Base-by-base conservation (phyloP, 805 yeast genomes). In the Wickerhamiella brachini region DNA sequence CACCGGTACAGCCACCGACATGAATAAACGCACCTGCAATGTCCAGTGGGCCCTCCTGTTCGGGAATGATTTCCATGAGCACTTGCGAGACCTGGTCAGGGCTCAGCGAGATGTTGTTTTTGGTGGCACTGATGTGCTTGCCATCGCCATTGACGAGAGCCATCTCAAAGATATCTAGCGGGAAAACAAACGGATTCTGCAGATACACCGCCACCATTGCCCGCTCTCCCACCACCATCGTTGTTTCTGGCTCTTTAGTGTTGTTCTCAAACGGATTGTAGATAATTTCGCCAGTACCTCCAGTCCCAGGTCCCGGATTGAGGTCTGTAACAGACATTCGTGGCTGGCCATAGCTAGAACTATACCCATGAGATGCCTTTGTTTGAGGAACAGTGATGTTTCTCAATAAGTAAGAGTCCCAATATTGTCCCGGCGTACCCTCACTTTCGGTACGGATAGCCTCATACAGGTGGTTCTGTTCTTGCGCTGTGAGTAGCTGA, bases 131-230 rank as follows among this genome's bases (percentile, higher is more conserved):
- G 2, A 64, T 51, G 15, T 34, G 18, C 18, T 54, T 53, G 7
- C 54, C 59, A 3, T 54, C 54, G 3, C 54, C 52, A 21, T 62
- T 53, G 4, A 65, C 58, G 9, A 67, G 53, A 4, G 48, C 44
- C 23, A 65, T 48, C 48, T 66, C 62, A 18, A 71, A 69, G 5
- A 89, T 67, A 39, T 77, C 80, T 13, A 89, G 68, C 43, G 82
- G 86, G 64, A 85, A 86, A 5, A 77, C 76, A 66, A 79, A 86
- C 8, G 95, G 95, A 62, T 90, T 90, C 60, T 83, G 88, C 8
- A 89, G 59, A 2, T 71, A 67, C 1, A 85, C 67, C 5, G 69
- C 62, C 17, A 84, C 68, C 51, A 79, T 83, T 12, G 77, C 75
- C 4, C 75, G 69, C 49, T 87, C 95, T 34, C 80, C 84, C 56